A percentile compares a stretch with the other conserved stretches of the same genome.
These are phyloP conservation scores for Tylopilus rubrobrunneus DNA, from an alignment of 768 basidiomycete species.

Conservation along the genomic window DNA sequence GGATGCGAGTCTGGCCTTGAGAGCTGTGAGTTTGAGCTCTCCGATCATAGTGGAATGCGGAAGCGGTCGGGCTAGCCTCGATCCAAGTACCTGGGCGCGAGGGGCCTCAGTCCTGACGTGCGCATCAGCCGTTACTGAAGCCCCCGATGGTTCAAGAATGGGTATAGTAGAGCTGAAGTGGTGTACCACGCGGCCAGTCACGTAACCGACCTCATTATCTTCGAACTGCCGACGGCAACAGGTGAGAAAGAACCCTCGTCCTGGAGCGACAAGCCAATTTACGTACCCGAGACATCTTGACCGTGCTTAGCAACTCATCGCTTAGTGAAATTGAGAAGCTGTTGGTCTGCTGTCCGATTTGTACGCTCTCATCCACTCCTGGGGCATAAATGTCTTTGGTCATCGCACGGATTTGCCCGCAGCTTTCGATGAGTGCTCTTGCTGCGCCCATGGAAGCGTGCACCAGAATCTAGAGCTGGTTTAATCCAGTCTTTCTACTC, in stretches of 20 bases:
- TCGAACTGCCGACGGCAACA: constrained; percentile 63
- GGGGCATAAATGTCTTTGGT: constrained; percentile 91
- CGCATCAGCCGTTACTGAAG: constrained; percentile 26
- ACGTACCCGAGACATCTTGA: constrained; percentile 86
- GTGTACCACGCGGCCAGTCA: constrained; percentile 82
- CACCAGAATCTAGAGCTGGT: constrained; percentile 70
- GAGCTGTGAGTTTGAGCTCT: constrained; percentile 85
- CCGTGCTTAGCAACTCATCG: constrained; percentile 73
- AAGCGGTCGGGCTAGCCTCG: constrained; percentile 61
- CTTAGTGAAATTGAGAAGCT: constrained; percentile 93
- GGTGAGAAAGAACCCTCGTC: constrained; percentile 3
- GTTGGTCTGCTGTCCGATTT: constrained; percentile 94
- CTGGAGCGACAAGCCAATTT: not conserved
- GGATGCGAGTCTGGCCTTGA: constrained; percentile 75
- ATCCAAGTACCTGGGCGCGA: constrained; percentile 50
- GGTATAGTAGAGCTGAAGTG: constrained; percentile 88
- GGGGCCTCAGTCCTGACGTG: constrained; percentile 22
- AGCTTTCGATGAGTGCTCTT: constrained; percentile 71
- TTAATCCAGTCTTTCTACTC: not conserved
- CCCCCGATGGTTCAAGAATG: constrained; percentile 67
- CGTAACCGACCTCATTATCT: constrained; percentile 93
- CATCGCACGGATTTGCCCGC: constrained; percentile 81
- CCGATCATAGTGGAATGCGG: constrained; percentile 96
- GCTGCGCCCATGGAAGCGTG: constrained; percentile 70
- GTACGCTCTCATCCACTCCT: constrained; percentile 65